These are phyloP conservation scores for Lactarius quietus DNA, from an alignment of 768 basidiomycete species.

Conservation along the genomic window DNA sequence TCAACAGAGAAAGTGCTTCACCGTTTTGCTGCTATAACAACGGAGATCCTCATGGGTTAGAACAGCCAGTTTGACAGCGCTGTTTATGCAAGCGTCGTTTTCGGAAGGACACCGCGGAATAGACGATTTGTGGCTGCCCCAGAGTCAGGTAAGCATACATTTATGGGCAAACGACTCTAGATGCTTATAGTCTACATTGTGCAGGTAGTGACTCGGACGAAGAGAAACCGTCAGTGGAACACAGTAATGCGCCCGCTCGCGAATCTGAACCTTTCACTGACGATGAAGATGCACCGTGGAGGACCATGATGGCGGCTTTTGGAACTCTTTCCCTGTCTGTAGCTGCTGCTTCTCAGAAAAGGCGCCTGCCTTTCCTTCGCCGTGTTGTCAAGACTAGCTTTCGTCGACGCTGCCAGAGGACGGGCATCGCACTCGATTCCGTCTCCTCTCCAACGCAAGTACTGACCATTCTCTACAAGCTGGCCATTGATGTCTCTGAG, in stretches of 20 bases:
- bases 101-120: conserved; percentile 1
- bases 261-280: not conserved
- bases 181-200: not conserved
- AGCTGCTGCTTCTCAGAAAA: conserved; percentile 9
- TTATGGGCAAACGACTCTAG: not conserved
- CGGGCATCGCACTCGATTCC: conserved; percentile 36
- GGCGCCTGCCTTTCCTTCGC: conserved; percentile 52
- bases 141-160: conserved; percentile 8
- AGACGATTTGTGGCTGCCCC: not conserved
- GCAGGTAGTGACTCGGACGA: conserved; percentile 13
- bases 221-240: not conserved
- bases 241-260: not conserved
- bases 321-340: conserved; percentile 18
- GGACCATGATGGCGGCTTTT: conserved; percentile 12
- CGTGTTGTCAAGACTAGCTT: conserved; percentile 53
- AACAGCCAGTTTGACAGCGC: conserved; percentile 15
- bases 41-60: not conserved
- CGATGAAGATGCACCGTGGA: conserved; percentile 8
- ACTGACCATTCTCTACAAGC: conserved; percentile 30
- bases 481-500: conserved; percentile 19
- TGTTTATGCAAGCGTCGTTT: conserved; percentile 10
- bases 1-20: conserved; percentile 14
- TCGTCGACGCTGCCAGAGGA: conserved; percentile 37
- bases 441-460: conserved; percentile 25
- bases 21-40: not conserved